These are phyloP conservation scores for Spiraea crenata DNA, from an alignment of 331 rosid genomes.

Conservation along the genomic window DNA sequence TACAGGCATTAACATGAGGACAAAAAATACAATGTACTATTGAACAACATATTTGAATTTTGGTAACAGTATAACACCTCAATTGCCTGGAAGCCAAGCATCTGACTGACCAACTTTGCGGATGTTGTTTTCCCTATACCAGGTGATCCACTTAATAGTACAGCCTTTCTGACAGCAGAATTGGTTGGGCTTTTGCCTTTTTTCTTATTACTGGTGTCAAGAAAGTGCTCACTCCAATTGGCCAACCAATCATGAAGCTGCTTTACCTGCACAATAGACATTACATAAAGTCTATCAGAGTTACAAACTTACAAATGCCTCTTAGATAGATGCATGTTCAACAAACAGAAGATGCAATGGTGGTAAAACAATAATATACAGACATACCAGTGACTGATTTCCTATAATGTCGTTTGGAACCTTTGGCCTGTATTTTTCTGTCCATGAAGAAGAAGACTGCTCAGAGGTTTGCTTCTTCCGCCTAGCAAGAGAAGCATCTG, in stretches of 20 bases:
- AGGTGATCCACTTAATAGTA: conserved; percentile 87
- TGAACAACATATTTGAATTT: not conserved
- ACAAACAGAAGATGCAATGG: conserved; percentile 7
- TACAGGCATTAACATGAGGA: conserved; percentile 1
- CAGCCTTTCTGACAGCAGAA: conserved; percentile 65
- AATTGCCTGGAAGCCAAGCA: conserved; percentile 80
- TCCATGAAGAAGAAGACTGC: conserved; percentile 59
- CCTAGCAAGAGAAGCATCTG: conserved; percentile 49
- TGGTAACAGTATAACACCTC: conserved; percentile 54
- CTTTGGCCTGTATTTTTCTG: conserved; percentile 82
- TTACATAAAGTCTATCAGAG: not conserved
- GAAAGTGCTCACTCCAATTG: conserved; percentile 78
- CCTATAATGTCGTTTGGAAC: conserved; percentile 72
- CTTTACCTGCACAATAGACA: conserved; percentile 54
- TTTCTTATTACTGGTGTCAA: conserved; percentile 54
- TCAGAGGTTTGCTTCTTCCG: conserved; percentile 29
- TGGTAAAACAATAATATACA: conserved; percentile 25
- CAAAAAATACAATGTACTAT: conserved; percentile 1
- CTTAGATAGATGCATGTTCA: conserved; percentile 13
- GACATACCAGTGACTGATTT: conserved; percentile 81
- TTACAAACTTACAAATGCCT: not conserved
- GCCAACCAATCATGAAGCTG: conserved; percentile 89
- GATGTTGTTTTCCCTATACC: conserved; percentile 98
- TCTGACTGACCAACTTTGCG: conserved; percentile 86
- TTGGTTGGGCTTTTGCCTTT: conserved; percentile 64